Percentiles rank a stretch among this genome's conserved stretches.
phyloP scores from a whole-genome alignment of 805 yeast species.

The Zygotorulaspora florentina region DNA sequence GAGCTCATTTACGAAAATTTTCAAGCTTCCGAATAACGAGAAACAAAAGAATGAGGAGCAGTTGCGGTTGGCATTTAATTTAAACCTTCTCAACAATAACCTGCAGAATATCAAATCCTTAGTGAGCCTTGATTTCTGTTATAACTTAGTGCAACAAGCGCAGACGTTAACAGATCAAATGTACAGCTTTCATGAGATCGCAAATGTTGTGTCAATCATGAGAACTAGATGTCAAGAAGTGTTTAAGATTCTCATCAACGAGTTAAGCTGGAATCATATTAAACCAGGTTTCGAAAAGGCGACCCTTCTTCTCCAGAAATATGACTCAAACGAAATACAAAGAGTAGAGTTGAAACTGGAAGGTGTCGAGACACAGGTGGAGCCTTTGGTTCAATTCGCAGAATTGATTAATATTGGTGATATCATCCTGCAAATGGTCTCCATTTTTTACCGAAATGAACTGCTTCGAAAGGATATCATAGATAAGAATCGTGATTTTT shows the following conservation, averaged over 20 bases:
- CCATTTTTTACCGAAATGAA: slow-evolving; percentile 86
- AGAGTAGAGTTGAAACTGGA: slow-evolving; percentile 34
- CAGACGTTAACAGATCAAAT: slow-evolving; percentile 59
- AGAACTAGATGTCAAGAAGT: slow-evolving; percentile 47
- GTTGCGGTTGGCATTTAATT: slow-evolving; percentile 68
- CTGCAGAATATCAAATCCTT: slow-evolving; percentile 71
- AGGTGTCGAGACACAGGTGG: slow-evolving; percentile 44
- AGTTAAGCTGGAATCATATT: slow-evolving; percentile 71
- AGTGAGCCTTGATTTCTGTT: slow-evolving; percentile 76
- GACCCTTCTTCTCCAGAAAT: slow-evolving; percentile 59
- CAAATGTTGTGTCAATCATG: slow-evolving; percentile 31
- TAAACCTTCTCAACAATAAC: slow-evolving; percentile 70
- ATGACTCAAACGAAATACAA: slow-evolving; percentile 52
- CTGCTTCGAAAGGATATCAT: slow-evolving; percentile 52
- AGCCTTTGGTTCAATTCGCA: slow-evolving; percentile 80
- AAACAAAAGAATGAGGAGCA: slow-evolving; percentile 31
- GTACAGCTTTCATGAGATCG: slow-evolving; percentile 39
- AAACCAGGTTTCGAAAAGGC: slow-evolving; percentile 83
- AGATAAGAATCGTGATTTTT: slow-evolving; percentile 68
- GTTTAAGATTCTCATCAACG: slow-evolving; percentile 60
- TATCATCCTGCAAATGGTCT: slow-evolving; percentile 85
- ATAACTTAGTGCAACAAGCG: slow-evolving; percentile 65
- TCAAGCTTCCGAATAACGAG: slow-evolving; percentile 38
- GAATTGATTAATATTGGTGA: slow-evolving; percentile 93
- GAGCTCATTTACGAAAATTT: slow-evolving; percentile 60